These are phyloP conservation scores for Petunia hybrid DNA, from an alignment of 305 asterid genomes.

Conservation along the genomic window DNA sequence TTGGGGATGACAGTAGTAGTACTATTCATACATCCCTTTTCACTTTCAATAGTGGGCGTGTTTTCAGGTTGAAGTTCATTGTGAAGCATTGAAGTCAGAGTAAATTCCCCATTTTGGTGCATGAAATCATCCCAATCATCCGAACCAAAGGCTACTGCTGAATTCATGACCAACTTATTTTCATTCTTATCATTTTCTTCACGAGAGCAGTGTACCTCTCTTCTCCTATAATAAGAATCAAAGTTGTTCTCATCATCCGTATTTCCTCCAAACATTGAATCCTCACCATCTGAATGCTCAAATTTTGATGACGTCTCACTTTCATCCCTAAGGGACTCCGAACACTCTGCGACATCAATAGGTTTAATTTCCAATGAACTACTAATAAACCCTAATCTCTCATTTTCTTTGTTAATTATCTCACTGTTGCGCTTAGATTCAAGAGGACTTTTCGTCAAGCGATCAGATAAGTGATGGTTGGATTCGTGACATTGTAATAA, in stretches of 20 bases:
- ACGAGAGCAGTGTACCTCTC: conserved; percentile 36
- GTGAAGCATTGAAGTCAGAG: conserved; percentile 41
- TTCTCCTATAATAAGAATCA: conserved; percentile 42
- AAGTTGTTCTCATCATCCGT: conserved; percentile 63
- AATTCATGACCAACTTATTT: conserved; percentile 62
- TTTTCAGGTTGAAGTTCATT: conserved; percentile 46
- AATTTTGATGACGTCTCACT: conserved; percentile 57
- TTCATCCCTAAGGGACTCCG: conserved; percentile 41
- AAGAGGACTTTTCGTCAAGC: conserved; percentile 30
- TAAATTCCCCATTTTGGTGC: conserved; percentile 58
- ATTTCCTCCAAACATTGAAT: conserved; percentile 81
- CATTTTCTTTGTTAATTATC: conserved; percentile 29
- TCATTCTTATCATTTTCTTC: conserved; percentile 48
- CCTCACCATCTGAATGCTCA: conserved; percentile 81
- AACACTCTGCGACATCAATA: conserved; percentile 36
- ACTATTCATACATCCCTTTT: conserved; percentile 39
- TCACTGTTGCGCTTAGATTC: conserved; percentile 34
- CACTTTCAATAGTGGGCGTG: conserved; percentile 41
- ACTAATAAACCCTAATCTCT: conserved; percentile 33
- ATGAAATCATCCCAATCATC: conserved; percentile 85
- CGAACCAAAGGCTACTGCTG: conserved; percentile 78
- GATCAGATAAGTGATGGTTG: too few species aligned
- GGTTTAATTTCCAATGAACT: conserved; percentile 26
- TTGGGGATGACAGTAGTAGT: conserved; percentile 35
- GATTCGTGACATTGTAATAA: conserved; percentile 70